Base-by-base conservation (phyloP, 2,329 filamentous ascomycete genomes). In the Aspergillus sp. region DNA sequence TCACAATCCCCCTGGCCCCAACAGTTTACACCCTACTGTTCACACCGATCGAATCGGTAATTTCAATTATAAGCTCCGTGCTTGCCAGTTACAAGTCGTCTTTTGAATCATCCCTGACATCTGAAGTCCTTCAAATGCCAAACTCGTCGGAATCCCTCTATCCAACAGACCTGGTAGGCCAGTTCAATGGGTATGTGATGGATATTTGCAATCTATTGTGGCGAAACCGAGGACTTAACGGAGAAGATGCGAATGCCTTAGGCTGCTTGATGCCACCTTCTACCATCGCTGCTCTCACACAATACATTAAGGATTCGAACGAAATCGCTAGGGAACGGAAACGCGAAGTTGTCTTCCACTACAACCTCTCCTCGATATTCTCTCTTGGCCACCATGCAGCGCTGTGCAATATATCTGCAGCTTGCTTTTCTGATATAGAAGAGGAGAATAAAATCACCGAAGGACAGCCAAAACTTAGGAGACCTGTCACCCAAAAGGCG, bases 131-230 rank as follows among this genome's bases (percentile, higher is more conserved):
- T 42, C 70, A 59, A 48, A 58, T 55, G 53, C 62, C 53, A 53
- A 64, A 52, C 38, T 60, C 40, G 33, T 44, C 51, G 37, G 55
- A 57, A 50, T 64, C 51, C n/a, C 52, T 65, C 48, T 85, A 83
- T 48, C 73, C 81, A 27, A 73, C 78, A 34, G 67, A 73, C 29
- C 79, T 85, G 44, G 78, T 89, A 33, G 79, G 81, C 50, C 69
- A 77, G 26, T 90, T 93, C 69, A 95, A 95, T 61, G 85, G 85
- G 19, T 90, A 86, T 61, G 76, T 94, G 29, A 90, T 93, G 81
- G 89, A 95, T 60, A 77, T 90, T 29, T 90, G 88, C 71, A 94
- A 94, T 60, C 81, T 86, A 40, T 64, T 93, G 37, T 94, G 88
- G 88, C 79, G 88, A 7, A 79, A 80, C 19, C 79, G 83, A 9